Evolutionary conservation across 768 basidiomycete species (phyloP), one percentile per base, ranked within the genome.

Genomic region (Antrodiella citrinella): DNA sequence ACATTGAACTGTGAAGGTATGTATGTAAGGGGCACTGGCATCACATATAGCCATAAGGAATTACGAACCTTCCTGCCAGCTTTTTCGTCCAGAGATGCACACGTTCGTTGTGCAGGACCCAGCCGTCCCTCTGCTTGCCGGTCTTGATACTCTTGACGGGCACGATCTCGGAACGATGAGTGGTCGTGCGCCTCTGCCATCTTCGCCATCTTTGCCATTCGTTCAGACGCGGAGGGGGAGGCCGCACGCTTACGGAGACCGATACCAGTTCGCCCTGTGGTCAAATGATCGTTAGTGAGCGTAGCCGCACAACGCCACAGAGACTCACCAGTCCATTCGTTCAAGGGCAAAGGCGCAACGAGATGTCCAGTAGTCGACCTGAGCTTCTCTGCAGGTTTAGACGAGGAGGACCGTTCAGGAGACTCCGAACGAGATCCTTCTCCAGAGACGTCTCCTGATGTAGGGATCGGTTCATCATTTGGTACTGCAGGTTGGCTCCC

Each of bases 281-380:
- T 0, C 4, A 11, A 42, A n/a, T 15, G 30, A 21, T 24, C n/a
- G 45, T 13, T 15, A 9, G 46, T 19, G 21, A 12, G 24, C n/a
- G 15, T n/a, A n/a, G n/a, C n/a, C n/a, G n/a, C n/a, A n/a, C n/a
- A 2, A 43, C 21, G 41, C 9, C 19, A 9, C 7, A 15, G 22
- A 35, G 11, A 66, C 81, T 56, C 54, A 87, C 91, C 91, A 70
- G 77, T 68, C 91, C 91, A 92, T 72, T 91, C 83, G 41, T 77
- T 79, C 54, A 92, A 61, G 13, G 86, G 81, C 19, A 92, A 66
- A 2, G 91, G 91, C 51, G 86, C 86, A 0, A 66, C 69, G 30
- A 35, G 30, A 35, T 35, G 30, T 7, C 30, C 30, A 35, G 30
- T 7, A 35, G 7, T 7, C 30, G 30, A 35, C 7, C 7, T 35